Evolutionary conservation across 164 flowering plant species (phyloP), one percentile per base, ranked within the genome.

Genomic region (Dillenia turbinata): DNA sequence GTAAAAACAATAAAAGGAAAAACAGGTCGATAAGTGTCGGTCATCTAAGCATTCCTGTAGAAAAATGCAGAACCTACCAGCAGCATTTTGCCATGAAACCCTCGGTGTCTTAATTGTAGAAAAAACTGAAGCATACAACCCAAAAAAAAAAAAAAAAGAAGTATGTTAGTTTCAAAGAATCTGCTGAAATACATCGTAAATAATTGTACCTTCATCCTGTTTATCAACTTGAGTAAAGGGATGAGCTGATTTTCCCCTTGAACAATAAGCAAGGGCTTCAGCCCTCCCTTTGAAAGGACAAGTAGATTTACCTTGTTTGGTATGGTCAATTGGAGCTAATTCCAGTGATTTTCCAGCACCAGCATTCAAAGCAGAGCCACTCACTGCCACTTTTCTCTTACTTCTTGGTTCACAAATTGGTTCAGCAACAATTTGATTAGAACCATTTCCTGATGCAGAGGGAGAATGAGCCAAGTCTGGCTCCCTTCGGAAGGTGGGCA

Each of bases 381-480:
- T 69, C 54, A 48, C 54, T 40, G 68, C 54, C 26, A 53, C 53
- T 44, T 66, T 70, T 56, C 52, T 77, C 61, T 68, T 64, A 44
- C 46, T 33, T n/a, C 40, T 12, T 55, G 68, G 57, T 17, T 69
- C 71, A 62, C 46, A 61, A 10, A 47, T 71, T 56, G 76, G 55
- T 57, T 75, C 82, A 10, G 63, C 47, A 59, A 59, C 55, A 22
- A 78, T 63, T 62, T 78, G 81, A 75, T 82, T 82, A 59, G 87
- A 81, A 60, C 88, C 88, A 70, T 72, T 77, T 54, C 83, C 87
- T n/a, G 85, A 84, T 44, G 66, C 81, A 60, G 79, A 66, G 48
- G 85, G 70, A 73, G 84, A 82, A 68, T 76, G 80, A 9, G 76
- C 76, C 64, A 74, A 53, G 26, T 66, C 66, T n/a, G 60, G 60